These are phyloP conservation scores for Ophiocordyceps robertsii DNA, from an alignment of 2,329 filamentous ascomycete genomes.

Conservation along the genomic window DNA sequence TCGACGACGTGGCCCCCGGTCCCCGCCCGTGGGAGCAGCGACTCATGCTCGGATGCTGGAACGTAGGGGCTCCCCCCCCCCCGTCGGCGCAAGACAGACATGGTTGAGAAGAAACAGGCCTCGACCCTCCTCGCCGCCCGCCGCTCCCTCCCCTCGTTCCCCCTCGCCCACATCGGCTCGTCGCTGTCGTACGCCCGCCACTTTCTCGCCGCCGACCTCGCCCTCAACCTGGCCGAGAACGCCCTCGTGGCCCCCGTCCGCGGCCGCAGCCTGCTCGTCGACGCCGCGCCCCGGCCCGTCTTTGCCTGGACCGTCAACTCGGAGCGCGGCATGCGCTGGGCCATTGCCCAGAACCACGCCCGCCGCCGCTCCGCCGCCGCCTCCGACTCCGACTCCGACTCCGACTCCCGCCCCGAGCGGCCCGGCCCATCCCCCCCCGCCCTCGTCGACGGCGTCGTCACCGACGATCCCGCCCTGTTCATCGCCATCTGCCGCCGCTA, in stretches of 20 bases:
- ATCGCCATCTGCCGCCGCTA: conserved; percentile 40
- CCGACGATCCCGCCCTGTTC: conserved; percentile 64
- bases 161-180: conserved; percentile 55
- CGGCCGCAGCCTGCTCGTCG: conserved; percentile 50
- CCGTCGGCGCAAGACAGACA: not conserved
- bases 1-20: conserved; percentile 35
- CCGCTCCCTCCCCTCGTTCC: conserved; percentile 47
- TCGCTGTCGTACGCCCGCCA: conserved; percentile 54
- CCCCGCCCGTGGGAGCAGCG: conserved; percentile 54
- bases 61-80: conserved; percentile 27
- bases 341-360: conserved; percentile 31
- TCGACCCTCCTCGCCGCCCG: conserved; percentile 54
- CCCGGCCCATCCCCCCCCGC: no score
- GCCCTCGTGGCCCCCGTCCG: conserved; percentile 51
- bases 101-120: conserved; percentile 29
- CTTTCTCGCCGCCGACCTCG: conserved; percentile 55
- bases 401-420: no score
- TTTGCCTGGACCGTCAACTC: conserved; percentile 84
- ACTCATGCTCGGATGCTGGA: conserved; percentile 74
- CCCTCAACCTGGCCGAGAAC: conserved; percentile 65
- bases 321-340: conserved; percentile 68
- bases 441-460: conserved; percentile 66
- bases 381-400: not conserved
- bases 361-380: conserved; percentile 17
- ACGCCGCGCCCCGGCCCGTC: conserved; percentile 41